Evolutionary conservation across 108 stramenopile species (phyloP).

Genomic region (Nitzschia sp.): DNA sequence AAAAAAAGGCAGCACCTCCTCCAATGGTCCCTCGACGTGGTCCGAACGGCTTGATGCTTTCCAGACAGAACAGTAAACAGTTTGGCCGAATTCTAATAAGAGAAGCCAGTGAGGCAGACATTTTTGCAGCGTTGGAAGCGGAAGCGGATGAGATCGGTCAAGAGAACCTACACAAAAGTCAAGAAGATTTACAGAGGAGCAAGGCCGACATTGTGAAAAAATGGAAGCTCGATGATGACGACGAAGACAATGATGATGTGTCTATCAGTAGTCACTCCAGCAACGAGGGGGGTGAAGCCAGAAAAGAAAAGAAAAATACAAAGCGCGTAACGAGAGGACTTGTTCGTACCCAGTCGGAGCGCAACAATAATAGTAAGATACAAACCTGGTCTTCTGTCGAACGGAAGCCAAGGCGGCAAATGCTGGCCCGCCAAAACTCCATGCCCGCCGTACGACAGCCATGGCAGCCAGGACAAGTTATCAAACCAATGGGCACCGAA

Average conservation of each 20-base stretch:
- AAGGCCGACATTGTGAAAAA: not conserved
- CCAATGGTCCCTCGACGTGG: not conserved
- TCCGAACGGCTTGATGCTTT: not conserved
- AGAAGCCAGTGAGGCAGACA: slow-evolving; percentile 4
- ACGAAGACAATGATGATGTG: not conserved
- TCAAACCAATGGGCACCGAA: slow-evolving; percentile 10
- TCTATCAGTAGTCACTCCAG: no score
- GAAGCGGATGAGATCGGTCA: slow-evolving; percentile 10
- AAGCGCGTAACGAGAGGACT: no score
- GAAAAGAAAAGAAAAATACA: no score
- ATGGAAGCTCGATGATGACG: not conserved
- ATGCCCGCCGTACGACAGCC: not conserved
- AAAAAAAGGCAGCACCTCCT: not conserved
- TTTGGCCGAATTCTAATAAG: not conserved
- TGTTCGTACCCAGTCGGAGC: not conserved
- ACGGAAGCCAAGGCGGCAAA: not conserved
- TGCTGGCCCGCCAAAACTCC: not conserved
- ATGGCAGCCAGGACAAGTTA: slow-evolving; percentile 16
- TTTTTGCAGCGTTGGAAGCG: slow-evolving; percentile 11
- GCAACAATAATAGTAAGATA: not conserved
- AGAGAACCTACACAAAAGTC: not conserved
- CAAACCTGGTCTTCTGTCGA: not conserved
- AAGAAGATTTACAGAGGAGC: not conserved
- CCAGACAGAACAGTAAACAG: slow-evolving; percentile 5
- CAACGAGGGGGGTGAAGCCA: no score